Evolutionary conservation across 192 early-diverging fungal genomes (phyloP).

Genomic region (Dissophora ornata): DNA sequence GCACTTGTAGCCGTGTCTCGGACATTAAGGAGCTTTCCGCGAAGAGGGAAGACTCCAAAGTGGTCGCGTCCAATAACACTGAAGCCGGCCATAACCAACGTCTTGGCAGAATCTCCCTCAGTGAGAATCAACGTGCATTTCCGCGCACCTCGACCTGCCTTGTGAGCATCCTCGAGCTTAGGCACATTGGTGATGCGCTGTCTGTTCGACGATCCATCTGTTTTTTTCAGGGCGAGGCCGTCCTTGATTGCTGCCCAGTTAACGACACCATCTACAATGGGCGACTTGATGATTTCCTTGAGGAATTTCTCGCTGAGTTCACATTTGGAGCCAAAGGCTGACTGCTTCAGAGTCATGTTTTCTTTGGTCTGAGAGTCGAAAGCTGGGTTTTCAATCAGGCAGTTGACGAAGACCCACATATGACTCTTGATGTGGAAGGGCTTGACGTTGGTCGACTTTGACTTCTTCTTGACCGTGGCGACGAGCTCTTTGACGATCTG

Average conservation of each 20-base stretch:
- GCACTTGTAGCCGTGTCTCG: slow-evolving; percentile 80
- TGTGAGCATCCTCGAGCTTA: slow-evolving; percentile 96
- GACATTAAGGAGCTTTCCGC: slow-evolving; percentile 97
- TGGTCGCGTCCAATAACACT: slow-evolving; percentile 89
- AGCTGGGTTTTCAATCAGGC: slow-evolving; percentile 90
- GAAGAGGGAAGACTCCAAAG: slow-evolving; percentile 95
- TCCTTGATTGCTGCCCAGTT: slow-evolving; percentile 76
- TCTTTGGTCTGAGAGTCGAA: slow-evolving; percentile 99
- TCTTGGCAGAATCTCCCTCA: slow-evolving; percentile 96
- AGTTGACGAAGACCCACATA: slow-evolving; percentile 95
- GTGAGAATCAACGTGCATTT: slow-evolving; percentile 96
- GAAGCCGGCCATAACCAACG: slow-evolving; percentile 87
- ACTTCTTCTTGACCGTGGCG: slow-evolving; percentile 79
- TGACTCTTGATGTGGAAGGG: slow-evolving; percentile 89
- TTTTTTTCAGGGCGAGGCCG: slow-evolving; percentile 85
- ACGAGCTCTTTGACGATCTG: slow-evolving; percentile 80
- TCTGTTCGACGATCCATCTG: slow-evolving; percentile 77
- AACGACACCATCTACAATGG: slow-evolving; percentile 85
- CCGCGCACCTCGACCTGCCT: slow-evolving; percentile 80
- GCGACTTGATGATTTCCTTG: slow-evolving; percentile 85
- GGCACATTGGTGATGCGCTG: slow-evolving; percentile 79
- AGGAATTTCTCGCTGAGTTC: slow-evolving; percentile 81
- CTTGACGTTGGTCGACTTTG: slow-evolving; percentile 75
- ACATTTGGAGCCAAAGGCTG: slow-evolving; percentile 87
- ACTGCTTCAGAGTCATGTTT: slow-evolving; percentile 83